Evolutionary conservation across 208 protist species (phyloP), one percentile per base, ranked within the genome.

Genomic region (Trypanosoma vivax): DNA sequence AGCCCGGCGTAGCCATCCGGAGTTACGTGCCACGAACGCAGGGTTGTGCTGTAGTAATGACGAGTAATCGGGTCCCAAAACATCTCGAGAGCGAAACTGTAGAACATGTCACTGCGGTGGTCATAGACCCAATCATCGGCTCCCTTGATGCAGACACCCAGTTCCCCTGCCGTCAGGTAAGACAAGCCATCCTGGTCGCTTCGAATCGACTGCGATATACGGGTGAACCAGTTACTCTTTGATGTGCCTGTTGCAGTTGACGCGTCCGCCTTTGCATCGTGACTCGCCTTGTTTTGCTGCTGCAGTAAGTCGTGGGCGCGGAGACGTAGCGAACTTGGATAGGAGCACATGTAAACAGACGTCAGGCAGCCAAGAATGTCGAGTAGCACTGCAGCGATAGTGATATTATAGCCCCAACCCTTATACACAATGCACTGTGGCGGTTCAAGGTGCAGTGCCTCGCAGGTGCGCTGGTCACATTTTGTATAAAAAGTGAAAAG

Each of bases 91-190:
- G 69, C 45, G 42, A 88, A 89, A 23, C 70, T 79, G 57, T 89
- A 92, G 51, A 83, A 92, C 65, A 89, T 76, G 54, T 92, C 84
- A 60, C 76, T 89, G 28, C 57, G 65, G 39, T 84, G 71, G 35
- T 88, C 80, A 60, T 92, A 92, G 10, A 92, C 63, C 84, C 84
- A 92, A 53, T 92, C 80, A 11, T 65, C 47, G 6, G 84, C 80
- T 25, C 81, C 81, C 3, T 59, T 51, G 50, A 92, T 92, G 25
- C 16, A 47, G 16, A 88, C 70, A n/a, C 76, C 75, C 5, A 92
- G 61, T 54, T 89, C 80, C 24, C 41, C 60, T 14, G 84, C 84
- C 0, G 84, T 92, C 2, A 92, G 41, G 57, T 85, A 85, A 14
- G 50, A 50, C 11, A 65, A 33, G 30, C 65, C 66, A 25, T 68